Percentiles rank a stretch among this genome's conserved stretches.
phyloP scores from a whole-genome alignment of 129 eudicot genomes.

The Rutidosis leptorrhynchoides region DNA sequence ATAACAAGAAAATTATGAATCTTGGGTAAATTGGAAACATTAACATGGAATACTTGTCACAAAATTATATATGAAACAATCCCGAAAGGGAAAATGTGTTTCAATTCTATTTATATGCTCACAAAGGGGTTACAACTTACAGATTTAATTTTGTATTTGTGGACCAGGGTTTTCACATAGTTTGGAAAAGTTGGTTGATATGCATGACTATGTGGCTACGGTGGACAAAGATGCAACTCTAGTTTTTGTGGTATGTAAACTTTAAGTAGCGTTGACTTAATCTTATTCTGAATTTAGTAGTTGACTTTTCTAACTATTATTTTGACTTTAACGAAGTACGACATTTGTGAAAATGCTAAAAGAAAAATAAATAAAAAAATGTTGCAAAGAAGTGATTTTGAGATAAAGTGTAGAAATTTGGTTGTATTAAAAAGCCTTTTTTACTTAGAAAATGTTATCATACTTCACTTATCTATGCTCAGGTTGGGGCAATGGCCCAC shows the following conservation, averaged over 20 bases:
- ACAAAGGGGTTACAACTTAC: neutral
- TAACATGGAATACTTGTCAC: neutral
- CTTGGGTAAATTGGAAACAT: neutral
- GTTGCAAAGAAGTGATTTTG: neutral
- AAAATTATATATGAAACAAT: neutral
- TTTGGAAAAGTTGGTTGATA: slow-evolving; percentile 85
- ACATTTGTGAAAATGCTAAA: neutral
- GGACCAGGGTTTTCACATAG: slow-evolving; percentile 90
- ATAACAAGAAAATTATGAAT: too few species aligned
- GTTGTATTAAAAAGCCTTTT: neutral
- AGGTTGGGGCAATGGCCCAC: slow-evolving; percentile 99
- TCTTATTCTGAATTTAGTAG: neutral
- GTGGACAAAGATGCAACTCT: slow-evolving; percentile 56
- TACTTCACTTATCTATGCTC: slow-evolving; percentile 20
- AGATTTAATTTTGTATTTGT: slow-evolving; percentile 13
- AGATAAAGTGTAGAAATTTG: neutral
- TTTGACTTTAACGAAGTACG: neutral
- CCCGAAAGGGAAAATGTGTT: neutral
- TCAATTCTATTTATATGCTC: neutral
- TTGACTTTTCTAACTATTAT: neutral
- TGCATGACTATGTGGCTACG: slow-evolving; percentile 64
- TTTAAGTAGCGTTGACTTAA: neutral
- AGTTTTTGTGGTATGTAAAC: slow-evolving; percentile 80
- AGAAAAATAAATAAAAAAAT: neutral
- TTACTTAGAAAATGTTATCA: neutral